Evolutionary conservation across 2,329 filamentous ascomycete genomes (phyloP).

Genomic region (Fusarium stilboides): DNA sequence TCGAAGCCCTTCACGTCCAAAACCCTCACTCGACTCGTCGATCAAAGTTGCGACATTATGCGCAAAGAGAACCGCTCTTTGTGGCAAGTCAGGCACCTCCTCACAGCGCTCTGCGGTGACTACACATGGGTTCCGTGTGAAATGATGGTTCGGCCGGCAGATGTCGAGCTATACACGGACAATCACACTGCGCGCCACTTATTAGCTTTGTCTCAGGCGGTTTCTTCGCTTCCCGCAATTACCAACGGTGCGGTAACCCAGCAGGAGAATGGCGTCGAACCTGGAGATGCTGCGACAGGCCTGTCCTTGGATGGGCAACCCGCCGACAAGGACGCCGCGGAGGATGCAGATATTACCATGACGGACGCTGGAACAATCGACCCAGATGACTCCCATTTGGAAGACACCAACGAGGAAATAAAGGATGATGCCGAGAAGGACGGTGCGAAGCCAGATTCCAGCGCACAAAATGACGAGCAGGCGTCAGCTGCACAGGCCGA

Average conservation of each 20-base stretch:
- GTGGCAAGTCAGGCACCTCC: slow-evolving; percentile 81
- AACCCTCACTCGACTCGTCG: slow-evolving; percentile 79
- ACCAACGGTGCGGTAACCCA: slow-evolving; percentile 47
- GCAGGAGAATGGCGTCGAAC: slow-evolving; percentile 29
- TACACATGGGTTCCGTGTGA: slow-evolving; percentile 76
- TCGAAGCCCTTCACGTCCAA: slow-evolving; percentile 82
- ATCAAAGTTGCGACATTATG: slow-evolving; percentile 78
- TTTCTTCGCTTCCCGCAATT: slow-evolving; percentile 29
- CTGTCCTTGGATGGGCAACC: slow-evolving; percentile 15
- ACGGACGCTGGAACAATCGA: slow-evolving; percentile 46
- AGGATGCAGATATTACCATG: slow-evolving; percentile 53
- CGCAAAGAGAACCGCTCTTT: slow-evolving; percentile 81
- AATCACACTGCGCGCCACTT: slow-evolving; percentile 60
- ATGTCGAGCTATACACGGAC: slow-evolving; percentile 69
- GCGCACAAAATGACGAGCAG: slow-evolving; percentile 30
- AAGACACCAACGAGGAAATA: slow-evolving; percentile 23
- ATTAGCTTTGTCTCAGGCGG: slow-evolving; percentile 49
- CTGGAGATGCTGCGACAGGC: slow-evolving; percentile 13
- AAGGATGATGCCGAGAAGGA: slow-evolving; percentile 26
- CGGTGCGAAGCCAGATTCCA: slow-evolving; percentile 2
- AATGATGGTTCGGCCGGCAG: slow-evolving; percentile 69
- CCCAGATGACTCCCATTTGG: slow-evolving; percentile 40
- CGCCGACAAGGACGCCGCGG: slow-evolving; percentile 30
- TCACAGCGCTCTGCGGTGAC: slow-evolving; percentile 82
- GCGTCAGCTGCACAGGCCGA: slow-evolving; percentile 6